phyloP scores from a whole-genome alignment of 164 flowering plant species.

The Taxillus chinensis region DNA sequence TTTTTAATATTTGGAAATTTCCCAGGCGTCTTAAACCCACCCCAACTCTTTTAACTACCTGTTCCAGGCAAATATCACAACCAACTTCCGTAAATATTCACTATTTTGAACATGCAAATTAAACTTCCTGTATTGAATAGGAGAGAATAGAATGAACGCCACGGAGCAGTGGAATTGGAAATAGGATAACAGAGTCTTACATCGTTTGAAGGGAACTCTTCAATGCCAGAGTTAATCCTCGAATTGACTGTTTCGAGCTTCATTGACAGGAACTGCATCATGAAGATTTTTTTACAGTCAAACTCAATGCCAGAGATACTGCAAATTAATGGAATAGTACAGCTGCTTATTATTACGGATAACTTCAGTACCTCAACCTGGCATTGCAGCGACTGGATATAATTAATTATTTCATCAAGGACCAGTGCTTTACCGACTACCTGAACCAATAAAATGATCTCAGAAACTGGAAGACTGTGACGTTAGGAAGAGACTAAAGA shows the following conservation, averaged over 20 bases:
- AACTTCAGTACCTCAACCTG: slow-evolving; percentile 60
- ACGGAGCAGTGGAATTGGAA: no score
- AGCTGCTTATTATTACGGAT: background rate
- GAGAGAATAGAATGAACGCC: no score
- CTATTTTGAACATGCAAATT: no score
- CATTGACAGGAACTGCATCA: slow-evolving; percentile 57
- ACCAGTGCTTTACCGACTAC: slow-evolving; percentile 75
- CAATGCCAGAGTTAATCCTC: slow-evolving; percentile 30
- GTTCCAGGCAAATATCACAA: no score
- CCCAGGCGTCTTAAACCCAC: no score
- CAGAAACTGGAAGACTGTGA: background rate
- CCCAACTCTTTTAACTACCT: no score
- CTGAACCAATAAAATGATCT: slow-evolving; percentile 19
- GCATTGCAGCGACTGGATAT: slow-evolving; percentile 72
- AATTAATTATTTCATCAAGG: slow-evolving; percentile 87
- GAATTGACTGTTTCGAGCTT: slow-evolving; percentile 66
- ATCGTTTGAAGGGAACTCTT: slow-evolving; percentile 52
- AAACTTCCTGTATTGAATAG: no score
- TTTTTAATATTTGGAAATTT: no score
- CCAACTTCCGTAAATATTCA: no score
- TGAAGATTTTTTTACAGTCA: background rate
- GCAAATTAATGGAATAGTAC: background rate
- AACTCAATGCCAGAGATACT: background rate
- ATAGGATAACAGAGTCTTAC: slow-evolving; percentile 19
- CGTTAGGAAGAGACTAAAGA: no score